phyloP scores from a whole-genome alignment of 2,329 filamentous ascomycete genomes.

The Scytalidium lignicola region DNA sequence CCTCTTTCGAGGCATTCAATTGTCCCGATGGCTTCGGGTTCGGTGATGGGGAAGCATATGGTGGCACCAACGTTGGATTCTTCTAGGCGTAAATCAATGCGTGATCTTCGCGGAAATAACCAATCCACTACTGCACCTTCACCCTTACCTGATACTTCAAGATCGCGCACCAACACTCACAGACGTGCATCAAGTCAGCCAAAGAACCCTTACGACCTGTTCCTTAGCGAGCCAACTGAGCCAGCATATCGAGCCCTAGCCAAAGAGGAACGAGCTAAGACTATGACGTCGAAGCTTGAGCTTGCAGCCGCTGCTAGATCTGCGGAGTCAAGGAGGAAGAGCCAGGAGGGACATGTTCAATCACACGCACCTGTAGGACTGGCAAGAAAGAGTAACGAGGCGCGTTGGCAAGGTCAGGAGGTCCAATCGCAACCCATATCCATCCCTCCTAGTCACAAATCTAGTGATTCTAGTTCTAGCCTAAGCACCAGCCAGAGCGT shows the following conservation, averaged over 20 bases:
- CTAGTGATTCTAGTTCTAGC: not conserved
- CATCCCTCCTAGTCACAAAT: constrained; percentile 2
- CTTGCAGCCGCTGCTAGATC: constrained; percentile 14
- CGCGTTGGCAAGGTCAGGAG: constrained; percentile 9
- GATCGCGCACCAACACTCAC: constrained; percentile 3
- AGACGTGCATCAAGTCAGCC: not conserved
- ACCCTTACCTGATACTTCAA: not conserved
- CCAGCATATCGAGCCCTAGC: not conserved
- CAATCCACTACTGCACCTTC: constrained; percentile 5
- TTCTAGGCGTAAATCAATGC: constrained; percentile 4
- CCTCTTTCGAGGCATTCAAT: not conserved
- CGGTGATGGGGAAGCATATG: not conserved
- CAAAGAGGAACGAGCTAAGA: constrained; percentile 12
- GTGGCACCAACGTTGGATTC: constrained; percentile 1
- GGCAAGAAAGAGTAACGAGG: not conserved
- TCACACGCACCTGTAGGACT: not conserved
- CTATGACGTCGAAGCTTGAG: constrained; percentile 19
- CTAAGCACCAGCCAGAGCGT: not conserved
- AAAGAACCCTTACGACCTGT: not conserved
- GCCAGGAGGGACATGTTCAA: not conserved
- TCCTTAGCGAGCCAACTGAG: not conserved
- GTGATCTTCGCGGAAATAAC: constrained; percentile 8
- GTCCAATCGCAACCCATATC: constrained; percentile 5
- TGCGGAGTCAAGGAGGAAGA: constrained; percentile 3
- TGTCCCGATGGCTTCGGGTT: not conserved